These are phyloP conservation scores for Solanum hybrid DNA, from an alignment of 305 asterid species.

Conservation along the genomic window DNA sequence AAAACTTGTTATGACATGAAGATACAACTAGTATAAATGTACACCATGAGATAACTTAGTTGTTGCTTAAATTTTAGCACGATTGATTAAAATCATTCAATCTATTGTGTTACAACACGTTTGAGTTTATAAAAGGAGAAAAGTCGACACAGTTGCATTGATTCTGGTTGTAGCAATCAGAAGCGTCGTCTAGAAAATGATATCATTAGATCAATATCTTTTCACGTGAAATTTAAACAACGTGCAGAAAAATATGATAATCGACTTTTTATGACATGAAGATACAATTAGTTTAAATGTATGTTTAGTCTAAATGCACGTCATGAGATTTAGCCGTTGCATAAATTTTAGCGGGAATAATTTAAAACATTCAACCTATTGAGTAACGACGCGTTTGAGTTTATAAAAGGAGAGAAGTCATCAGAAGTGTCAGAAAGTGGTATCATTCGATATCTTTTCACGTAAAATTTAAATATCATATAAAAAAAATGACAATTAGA, in stretches of 20 bases:
- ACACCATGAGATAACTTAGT: not conserved
- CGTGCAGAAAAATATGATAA: not conserved
- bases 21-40: not conserved
- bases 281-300: not conserved
- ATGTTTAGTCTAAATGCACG: not conserved
- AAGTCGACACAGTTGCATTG: not conserved
- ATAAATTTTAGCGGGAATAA: not conserved
- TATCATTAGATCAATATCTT: not conserved
- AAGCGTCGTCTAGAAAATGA: not conserved
- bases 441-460: not conserved
- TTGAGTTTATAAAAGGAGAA: not conserved
- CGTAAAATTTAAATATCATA: not conserved
- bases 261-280: no score
- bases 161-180: not conserved
- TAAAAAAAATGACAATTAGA: no score
- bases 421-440: not conserved
- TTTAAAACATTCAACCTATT: not conserved
- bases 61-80: not conserved
- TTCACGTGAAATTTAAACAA: not conserved
- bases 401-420: not conserved
- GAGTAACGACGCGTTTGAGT: not conserved
- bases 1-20: no score
- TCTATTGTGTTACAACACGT: not conserved
- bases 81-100: not conserved
- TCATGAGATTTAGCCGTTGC: not conserved